These are phyloP conservation scores for Dalechampia spathulata DNA, from an alignment of 441 rosid genomes.

Conservation along the genomic window DNA sequence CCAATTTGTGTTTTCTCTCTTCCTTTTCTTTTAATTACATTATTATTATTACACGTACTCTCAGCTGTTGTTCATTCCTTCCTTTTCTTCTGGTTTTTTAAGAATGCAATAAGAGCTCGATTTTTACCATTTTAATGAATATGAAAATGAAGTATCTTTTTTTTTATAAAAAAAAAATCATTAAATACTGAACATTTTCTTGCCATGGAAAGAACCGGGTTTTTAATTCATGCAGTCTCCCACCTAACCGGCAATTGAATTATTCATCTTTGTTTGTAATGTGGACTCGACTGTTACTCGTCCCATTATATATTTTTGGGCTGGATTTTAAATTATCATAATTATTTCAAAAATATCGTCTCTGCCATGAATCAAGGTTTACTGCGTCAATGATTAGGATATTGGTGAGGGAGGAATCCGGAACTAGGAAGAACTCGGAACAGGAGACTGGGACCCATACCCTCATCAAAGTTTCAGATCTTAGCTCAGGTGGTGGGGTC, in stretches of 20 bases:
- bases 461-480: constrained; percentile 62
- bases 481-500: constrained; percentile 54
- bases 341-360: constrained; percentile 12
- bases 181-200: too few species aligned
- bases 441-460: constrained; percentile 25
- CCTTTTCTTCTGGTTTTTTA: neutral
- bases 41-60: constrained; percentile 29
- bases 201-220: too few species aligned
- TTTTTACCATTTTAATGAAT: too few species aligned
- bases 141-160: too few species aligned
- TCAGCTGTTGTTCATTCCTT: neutral
- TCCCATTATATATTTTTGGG: too few species aligned
- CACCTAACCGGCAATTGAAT: constrained; percentile 24
- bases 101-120: constrained; percentile 1
- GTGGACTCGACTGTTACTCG: too few species aligned
- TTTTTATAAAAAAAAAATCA: too few species aligned
- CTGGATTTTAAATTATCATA: neutral
- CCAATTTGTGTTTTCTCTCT: constrained; percentile 6
- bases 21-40: neutral
- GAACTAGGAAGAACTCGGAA: neutral
- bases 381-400: constrained; percentile 43
- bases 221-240: constrained; percentile 26
- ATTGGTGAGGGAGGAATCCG: neutral
- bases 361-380: constrained; percentile 31
- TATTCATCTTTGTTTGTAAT: neutral